Evolutionary conservation across 345 rosid genomes (phyloP).

Genomic region (Brassica incana): DNA sequence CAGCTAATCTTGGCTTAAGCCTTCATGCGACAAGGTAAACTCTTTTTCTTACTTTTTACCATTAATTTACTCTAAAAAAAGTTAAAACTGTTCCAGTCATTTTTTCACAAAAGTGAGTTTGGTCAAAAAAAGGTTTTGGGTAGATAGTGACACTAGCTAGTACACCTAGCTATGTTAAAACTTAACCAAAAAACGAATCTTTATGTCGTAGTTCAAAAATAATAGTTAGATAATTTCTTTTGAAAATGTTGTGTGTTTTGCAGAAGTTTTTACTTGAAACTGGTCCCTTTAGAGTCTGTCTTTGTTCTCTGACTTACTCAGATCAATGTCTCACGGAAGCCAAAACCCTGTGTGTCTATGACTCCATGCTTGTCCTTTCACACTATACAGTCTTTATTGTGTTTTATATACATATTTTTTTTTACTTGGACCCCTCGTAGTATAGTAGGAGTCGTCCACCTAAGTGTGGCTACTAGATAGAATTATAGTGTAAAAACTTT

Average conservation of each 20-base stretch:
- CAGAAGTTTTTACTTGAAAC: conserved; percentile 28
- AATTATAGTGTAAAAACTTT: neutral
- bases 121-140: conserved; percentile 39
- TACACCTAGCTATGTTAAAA: conserved; percentile 27
- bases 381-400: conserved; percentile 18
- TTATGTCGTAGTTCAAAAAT: conserved; percentile 31
- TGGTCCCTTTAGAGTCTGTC: conserved; percentile 41
- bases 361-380: conserved; percentile 26
- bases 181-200: conserved; percentile 29
- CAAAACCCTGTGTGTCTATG: conserved; percentile 24
- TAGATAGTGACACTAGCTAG: conserved; percentile 44
- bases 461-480: conserved; percentile 11
- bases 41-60: conserved; percentile 34
- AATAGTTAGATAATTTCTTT: conserved; percentile 12
- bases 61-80: conserved; percentile 16
- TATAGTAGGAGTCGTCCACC: conserved; percentile 29
- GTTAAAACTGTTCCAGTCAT: conserved; percentile 7
- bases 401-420: neutral
- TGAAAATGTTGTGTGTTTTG: conserved; percentile 29
- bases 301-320: conserved; percentile 39
- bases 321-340: conserved; percentile 36
- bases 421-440: conserved; percentile 16
- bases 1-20: conserved; percentile 75
- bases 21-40: conserved; percentile 76
- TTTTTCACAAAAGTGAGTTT: conserved; percentile 34